These are phyloP conservation scores for Aquilaria agallochum DNA, from an alignment of 441 rosid genomes.

Conservation along the genomic window DNA sequence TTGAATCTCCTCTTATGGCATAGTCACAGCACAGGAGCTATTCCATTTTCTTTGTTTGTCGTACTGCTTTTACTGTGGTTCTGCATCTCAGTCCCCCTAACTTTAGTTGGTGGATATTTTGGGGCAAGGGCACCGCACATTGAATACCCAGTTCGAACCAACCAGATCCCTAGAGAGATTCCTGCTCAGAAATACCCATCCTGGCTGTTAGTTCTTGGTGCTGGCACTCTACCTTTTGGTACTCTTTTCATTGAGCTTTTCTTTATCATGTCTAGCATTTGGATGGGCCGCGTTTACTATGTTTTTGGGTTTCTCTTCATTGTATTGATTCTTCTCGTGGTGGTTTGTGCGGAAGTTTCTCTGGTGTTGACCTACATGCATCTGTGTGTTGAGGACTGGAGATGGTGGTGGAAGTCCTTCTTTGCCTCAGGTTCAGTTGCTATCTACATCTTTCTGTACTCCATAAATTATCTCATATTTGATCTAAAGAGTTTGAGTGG, in stretches of 20 bases:
- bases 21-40: slow-evolving; percentile 76
- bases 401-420: slow-evolving; percentile 95
- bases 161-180: slow-evolving; percentile 78
- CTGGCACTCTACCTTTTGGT: slow-evolving; percentile 73
- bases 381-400: slow-evolving; percentile 82
- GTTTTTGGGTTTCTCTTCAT: slow-evolving; percentile 71
- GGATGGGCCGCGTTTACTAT: slow-evolving; percentile 82
- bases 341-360: slow-evolving; percentile 81
- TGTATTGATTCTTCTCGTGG: slow-evolving; percentile 64
- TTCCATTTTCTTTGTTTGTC: slow-evolving; percentile 59
- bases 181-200: slow-evolving; percentile 79
- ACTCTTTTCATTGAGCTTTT: slow-evolving; percentile 80
- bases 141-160: slow-evolving; percentile 76
- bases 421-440: slow-evolving; percentile 88
- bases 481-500: slow-evolving; percentile 81
- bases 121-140: slow-evolving; percentile 73
- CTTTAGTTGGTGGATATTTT: slow-evolving; percentile 67
- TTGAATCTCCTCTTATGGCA: slow-evolving; percentile 70
- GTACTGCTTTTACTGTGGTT: slow-evolving; percentile 63
- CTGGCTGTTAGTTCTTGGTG: slow-evolving; percentile 71
- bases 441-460: slow-evolving; percentile 70
- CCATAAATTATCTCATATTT: slow-evolving; percentile 68
- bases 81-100: slow-evolving; percentile 82
- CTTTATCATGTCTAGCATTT: slow-evolving; percentile 79
- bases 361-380: slow-evolving; percentile 79